A percentile compares a stretch with the other conserved stretches of the same genome.
Evolutionary conservation across 73 alveolate genomes (phyloP).

Genomic region (Tetrahymena borealis): DNA sequence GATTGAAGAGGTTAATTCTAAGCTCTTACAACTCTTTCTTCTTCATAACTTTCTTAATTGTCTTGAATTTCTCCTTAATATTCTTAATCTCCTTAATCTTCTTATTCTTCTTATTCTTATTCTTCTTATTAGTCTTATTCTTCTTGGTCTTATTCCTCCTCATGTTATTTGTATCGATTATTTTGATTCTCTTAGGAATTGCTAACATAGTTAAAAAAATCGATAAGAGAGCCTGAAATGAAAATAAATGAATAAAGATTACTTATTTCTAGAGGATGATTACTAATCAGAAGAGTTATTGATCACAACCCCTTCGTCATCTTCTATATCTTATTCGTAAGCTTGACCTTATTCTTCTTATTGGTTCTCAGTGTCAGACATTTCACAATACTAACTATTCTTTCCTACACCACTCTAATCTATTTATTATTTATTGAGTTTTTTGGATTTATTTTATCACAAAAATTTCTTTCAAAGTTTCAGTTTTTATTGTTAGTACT

Average conservation of each 20-base stretch:
- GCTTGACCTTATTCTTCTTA: not conserved
- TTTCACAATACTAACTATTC: not conserved
- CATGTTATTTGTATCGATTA: too few species aligned
- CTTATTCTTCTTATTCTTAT: not conserved
- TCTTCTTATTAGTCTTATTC: too few species aligned
- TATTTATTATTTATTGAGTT: not conserved
- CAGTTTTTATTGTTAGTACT: not conserved
- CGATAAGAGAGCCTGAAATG: too few species aligned
- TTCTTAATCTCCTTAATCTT: not conserved
- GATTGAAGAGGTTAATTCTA: not conserved
- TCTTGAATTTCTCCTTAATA: not conserved
- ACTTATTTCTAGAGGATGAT: not conserved
- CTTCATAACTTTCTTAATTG: not conserved
- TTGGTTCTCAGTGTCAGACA: not conserved
- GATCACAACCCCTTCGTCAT: not conserved
- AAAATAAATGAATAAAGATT: not conserved
- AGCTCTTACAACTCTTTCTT: not conserved
- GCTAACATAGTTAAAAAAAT: too few species aligned
- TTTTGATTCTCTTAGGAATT: too few species aligned
- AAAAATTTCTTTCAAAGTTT: not conserved
- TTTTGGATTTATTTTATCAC: not conserved
- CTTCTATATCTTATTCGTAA: not conserved
- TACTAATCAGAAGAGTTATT: not conserved
- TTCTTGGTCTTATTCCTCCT: too few species aligned
- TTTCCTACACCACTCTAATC: not conserved